Conservation (phyloP, 108 stramenopile genomes). For the Skeletonema costatum region DNA sequence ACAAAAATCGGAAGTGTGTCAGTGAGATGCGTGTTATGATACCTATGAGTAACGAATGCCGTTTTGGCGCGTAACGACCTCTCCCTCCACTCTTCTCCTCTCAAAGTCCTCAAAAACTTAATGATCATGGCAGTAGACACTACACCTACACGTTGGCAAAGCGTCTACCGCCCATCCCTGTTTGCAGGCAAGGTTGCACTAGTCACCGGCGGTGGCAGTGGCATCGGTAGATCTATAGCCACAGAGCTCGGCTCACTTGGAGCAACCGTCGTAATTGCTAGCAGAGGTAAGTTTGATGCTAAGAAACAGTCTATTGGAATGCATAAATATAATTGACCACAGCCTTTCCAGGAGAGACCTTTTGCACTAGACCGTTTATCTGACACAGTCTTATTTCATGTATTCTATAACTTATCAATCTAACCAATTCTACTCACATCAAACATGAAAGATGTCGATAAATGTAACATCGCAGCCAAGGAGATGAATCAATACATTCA, state of each 20-base stretch:
- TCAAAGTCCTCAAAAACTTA: too few relatives aligned
- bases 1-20: background rate
- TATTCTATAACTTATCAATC: too few relatives aligned
- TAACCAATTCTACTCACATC: too few relatives aligned
- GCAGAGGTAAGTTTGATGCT: slow-evolving; percentile 28
- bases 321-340: too few relatives aligned
- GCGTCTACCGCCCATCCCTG: slow-evolving; percentile 65
- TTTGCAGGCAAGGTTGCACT: slow-evolving; percentile 76
- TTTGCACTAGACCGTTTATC: too few relatives aligned
- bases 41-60: background rate
- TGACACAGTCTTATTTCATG: too few relatives aligned
- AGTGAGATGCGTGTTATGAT: background rate
- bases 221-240: slow-evolving; percentile 79
- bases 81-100: too few relatives aligned
- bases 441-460: slow-evolving; percentile 33
- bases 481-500: slow-evolving; percentile 53
- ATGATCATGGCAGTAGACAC: background rate
- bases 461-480: slow-evolving; percentile 59
- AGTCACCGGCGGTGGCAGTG: slow-evolving; percentile 90
- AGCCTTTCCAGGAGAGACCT: too few relatives aligned
- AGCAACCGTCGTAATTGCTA: slow-evolving; percentile 81
- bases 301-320: too few relatives aligned
- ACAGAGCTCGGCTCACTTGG: slow-evolving; percentile 69
- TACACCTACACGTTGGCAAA: slow-evolving; percentile 43
- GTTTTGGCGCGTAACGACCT: background rate